Evolutionary conservation across 176 grass and related monocot species (phyloP).

Genomic region (Zoysia pacifica): DNA sequence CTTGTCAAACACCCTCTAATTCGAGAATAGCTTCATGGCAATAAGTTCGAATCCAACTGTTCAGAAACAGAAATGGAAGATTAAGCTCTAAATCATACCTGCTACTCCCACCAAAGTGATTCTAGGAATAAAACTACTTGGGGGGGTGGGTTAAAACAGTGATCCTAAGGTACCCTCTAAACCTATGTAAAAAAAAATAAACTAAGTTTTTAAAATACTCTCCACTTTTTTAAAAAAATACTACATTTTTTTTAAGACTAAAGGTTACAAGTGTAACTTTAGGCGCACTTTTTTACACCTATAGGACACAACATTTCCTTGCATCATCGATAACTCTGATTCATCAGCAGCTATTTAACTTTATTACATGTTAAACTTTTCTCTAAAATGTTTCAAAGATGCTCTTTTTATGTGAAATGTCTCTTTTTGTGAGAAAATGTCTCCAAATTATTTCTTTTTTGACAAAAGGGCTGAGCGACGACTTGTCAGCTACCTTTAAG

Average conservation of each 20-base stretch:
- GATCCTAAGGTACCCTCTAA: too few species aligned
- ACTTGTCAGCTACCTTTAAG: slow-evolving; percentile 10
- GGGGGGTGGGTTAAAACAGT: too few species aligned
- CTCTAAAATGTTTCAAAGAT: not conserved
- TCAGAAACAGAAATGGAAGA: not conserved
- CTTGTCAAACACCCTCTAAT: too few species aligned
- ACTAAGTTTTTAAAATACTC: too few species aligned
- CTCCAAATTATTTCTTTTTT: not conserved
- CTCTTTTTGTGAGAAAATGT: not conserved
- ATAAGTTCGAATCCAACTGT: not conserved
- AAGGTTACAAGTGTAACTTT: too few species aligned
- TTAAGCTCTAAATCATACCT: not conserved
- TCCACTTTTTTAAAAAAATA: too few species aligned
- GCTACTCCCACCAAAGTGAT: not conserved
- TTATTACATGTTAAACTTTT: not conserved
- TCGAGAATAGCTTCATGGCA: not conserved
- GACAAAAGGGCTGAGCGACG: not conserved
- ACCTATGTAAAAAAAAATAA: too few species aligned
- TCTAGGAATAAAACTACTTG: not conserved
- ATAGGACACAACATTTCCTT: not conserved
- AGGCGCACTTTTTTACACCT: too few species aligned
- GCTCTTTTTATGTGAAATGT: not conserved
- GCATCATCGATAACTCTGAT: not conserved
- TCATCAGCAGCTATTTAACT: not conserved
- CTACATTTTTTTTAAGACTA: too few species aligned